Base-by-base conservation (phyloP, 2,329 filamentous ascomycete genomes). In the Colletotrichum gloeosporioides region DNA sequence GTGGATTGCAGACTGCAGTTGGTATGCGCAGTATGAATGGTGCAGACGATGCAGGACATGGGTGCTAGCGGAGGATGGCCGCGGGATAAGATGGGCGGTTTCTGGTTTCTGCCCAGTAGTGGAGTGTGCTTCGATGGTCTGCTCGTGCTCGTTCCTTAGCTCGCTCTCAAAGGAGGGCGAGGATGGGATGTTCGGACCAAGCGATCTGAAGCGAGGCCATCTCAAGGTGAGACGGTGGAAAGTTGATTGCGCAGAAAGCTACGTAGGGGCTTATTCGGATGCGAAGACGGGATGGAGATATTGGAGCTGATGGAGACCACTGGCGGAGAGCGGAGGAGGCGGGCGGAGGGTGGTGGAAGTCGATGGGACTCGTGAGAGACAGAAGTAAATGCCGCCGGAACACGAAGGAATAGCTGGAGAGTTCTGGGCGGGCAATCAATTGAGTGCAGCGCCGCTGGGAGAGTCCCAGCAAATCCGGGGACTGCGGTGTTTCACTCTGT, bases 151-250 rank as follows among this genome's bases (percentile, higher is more conserved):
- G 65, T 36, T 32, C 18, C 29, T 62, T 34, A 61, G 67, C 55
- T 29, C 67, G 12, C n/a, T 29, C 27, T n/a, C 18, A 8, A 34
- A 31, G 39, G 66, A 71, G 32, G 49, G 53, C 32, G 49, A 75
- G 59, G 61, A 71, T 66, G 61, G 49, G 68, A 71, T 53, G 72
- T 65, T 74, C 59, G 59, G 61, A 65, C 44, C 72, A 74, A 53
- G 32, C 59, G 55, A 44, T 44, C 59, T 44, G 34, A 71, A 49
- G 64, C 15, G 67, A 74, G 27, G n/a, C 13, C 29, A 57, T 22
- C 44, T 62, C 39, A 32, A 55, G 64, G 61, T 55, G 69, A 67
- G 69, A 72, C 69, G 44, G 39, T 22, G 55, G 7, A 55, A 72
- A 61, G 66, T 36, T 18, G 16, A 15, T 13, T 34, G 32, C n/a